Percentiles rank a stretch among this genome's conserved stretches.
phyloP scores from a whole-genome alignment of 2,329 filamentous ascomycete genomes.

The Hirsutella rhossiliensis region DNA sequence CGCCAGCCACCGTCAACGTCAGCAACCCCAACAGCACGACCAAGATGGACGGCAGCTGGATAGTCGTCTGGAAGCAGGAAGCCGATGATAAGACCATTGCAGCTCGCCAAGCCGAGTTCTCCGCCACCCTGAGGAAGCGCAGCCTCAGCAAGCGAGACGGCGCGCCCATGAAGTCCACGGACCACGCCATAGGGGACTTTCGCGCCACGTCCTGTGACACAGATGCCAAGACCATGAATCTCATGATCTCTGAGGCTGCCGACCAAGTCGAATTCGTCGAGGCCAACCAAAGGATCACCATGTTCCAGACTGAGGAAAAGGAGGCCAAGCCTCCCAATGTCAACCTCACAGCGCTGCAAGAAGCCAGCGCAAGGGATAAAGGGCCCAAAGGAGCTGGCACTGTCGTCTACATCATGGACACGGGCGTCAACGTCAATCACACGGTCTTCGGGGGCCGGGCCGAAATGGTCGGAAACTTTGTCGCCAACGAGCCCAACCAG shows the following conservation, averaged over 20 bases:
- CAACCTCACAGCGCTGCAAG: too few relatives aligned
- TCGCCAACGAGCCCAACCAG: constrained; percentile 30
- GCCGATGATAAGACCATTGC: constrained; percentile 34
- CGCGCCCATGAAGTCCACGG: constrained; percentile 33
- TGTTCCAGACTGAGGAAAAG: neutral
- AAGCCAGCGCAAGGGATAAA: neutral
- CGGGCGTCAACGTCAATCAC: constrained; percentile 46
- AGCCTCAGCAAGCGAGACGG: constrained; percentile 41
- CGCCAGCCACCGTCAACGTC: neutral
- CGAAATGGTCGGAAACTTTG: constrained; percentile 38
- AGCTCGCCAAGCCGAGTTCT: constrained; percentile 36
- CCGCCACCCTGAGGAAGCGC: constrained; percentile 39
- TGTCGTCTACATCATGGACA: constrained; percentile 53
- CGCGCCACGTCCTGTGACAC: constrained; percentile 28
- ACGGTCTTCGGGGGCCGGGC: constrained; percentile 44
- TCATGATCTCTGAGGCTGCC: constrained; percentile 36
- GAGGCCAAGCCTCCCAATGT: neutral
- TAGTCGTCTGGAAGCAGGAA: constrained; percentile 51
- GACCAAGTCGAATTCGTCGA: neutral
- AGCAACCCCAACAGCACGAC: constrained; percentile 33
- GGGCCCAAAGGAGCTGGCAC: constrained; percentile 26
- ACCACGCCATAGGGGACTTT: constrained; percentile 9
- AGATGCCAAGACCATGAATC: constrained; percentile 15
- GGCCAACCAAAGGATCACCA: neutral
- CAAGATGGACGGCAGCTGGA: constrained; percentile 45